Evolutionary conservation across 805 yeast species (phyloP), one percentile per base, ranked within the genome.

Genomic region (Teunomyces panamensis): DNA sequence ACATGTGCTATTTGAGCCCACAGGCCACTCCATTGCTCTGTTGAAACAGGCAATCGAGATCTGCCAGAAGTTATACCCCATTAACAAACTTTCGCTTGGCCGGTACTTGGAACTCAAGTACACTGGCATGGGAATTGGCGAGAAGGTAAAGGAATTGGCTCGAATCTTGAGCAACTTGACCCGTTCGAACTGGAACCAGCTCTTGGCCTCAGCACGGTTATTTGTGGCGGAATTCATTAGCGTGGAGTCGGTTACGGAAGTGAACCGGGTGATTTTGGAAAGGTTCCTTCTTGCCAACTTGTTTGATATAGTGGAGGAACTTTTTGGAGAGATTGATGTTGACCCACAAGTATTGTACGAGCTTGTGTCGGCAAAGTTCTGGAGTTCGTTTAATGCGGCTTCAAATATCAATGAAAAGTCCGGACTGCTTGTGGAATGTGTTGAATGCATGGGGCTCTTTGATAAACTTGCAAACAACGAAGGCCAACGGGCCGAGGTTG

Each of bases 41-140:
- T 51, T 69, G 27, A 54, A 57, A 5, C 51, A 59, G 14, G 54
- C 56, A 13, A 50, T 69, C 3, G 54, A 57, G 5, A 62, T 66
- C 1, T 71, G 75, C 51, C 63, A 63, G 34, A 58, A 56, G 36
- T 56, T 73, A 17, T 69, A 62, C 44, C 67, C 74, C 0, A 59
- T 66, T 34, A 68, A 64, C 42, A 67, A 64, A 30, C 56, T 68
- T n/a, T 63, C 73, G 1, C 56, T 72, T n/a, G 45, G 44, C 4
- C 58, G 62, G 27, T 72, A 55, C 46, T 53, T 72, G 37, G 41
- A 51, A 10, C 55, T 65, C 35, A 65, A 64, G 46, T 37, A 43
- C 35, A 13, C 29, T 9, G 14, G 4, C 5, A 10, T 37, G 9
- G 30, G 26, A 6, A 26, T 30, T n/a, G 16, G 36, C 20, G 49